Evolutionary conservation across 108 stramenopile genomes (phyloP), one percentile per base, ranked within the genome.

Genomic region (Craspedostauros australis): DNA sequence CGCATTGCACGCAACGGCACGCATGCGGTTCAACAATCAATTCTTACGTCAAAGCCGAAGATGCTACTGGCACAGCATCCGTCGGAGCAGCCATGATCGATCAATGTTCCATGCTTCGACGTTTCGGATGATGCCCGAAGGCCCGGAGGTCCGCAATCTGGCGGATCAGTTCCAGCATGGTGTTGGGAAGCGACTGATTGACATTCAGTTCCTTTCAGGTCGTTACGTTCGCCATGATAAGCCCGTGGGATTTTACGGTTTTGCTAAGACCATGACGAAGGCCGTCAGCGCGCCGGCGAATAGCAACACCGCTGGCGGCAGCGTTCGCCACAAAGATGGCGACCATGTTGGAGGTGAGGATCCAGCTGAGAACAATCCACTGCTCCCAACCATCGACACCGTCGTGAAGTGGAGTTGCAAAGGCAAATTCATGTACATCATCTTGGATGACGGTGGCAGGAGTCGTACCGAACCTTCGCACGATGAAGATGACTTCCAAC

Each of bases 91-190:
- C n/a, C n/a, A n/a, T n/a, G n/a, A n/a, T n/a, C n/a, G n/a, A n/a
- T n/a, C n/a, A n/a, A n/a, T n/a, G n/a, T n/a, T n/a, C n/a, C n/a
- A n/a, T n/a, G n/a, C n/a, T n/a, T n/a, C n/a, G n/a, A n/a, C n/a
- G n/a, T n/a, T n/a, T n/a, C n/a, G n/a, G n/a, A 92, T 92, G 91
- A 92, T 92, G 91, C 91, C 91, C 0, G 91, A 92, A 54, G 91
- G 91, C 7, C 91, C 91, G 29, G 91, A 92, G 47, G 91, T 92
- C 5, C 54, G 80, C 15, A 86, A 78, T 1, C 59, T 86, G 3
- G 84, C 82, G 5, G 82, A 88, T 70, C 84, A 84, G 37, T 56
- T 86, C 2, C 78, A 80, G 64, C 66, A 68, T 16, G 80, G 66
- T 20, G 81, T 88, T 5, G 84, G 82, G 6, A 76, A 54, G 54